phyloP scores from a whole-genome alignment of 2,329 filamentous ascomycete genomes.

The Sporothrix euskadiensis region DNA sequence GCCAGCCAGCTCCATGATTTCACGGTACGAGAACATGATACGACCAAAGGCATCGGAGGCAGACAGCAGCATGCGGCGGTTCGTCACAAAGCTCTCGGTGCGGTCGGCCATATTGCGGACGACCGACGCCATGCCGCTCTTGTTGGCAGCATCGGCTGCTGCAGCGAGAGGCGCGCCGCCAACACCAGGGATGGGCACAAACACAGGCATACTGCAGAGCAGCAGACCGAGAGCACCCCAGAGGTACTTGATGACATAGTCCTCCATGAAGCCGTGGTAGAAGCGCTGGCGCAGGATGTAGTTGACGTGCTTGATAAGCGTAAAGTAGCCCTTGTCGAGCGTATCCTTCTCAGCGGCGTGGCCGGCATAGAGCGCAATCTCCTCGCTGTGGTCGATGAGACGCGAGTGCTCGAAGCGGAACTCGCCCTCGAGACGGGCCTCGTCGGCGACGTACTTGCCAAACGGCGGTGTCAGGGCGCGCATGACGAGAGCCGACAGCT shows the following conservation, averaged over 20 bases:
- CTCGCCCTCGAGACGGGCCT: constrained; percentile 90
- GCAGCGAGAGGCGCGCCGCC: constrained; percentile 40
- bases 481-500: constrained; percentile 91
- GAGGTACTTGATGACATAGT: constrained; percentile 99
- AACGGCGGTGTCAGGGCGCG: constrained; percentile 92
- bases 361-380: constrained; percentile 87
- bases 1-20: constrained; percentile 92
- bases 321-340: constrained; percentile 97
- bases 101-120: constrained; percentile 65
- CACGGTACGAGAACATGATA: constrained; percentile 97
- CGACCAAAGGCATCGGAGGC: constrained; percentile 95
- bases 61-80: constrained; percentile 84
- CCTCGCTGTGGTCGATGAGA: constrained; percentile 93
- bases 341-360: constrained; percentile 95
- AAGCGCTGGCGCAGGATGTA: constrained; percentile 85
- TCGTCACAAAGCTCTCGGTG: constrained; percentile 85
- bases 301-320: constrained; percentile 98
- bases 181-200: constrained; percentile 85
- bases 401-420: constrained; percentile 94
- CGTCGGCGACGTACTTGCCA: constrained; percentile 95
- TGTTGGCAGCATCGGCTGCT: background rate
- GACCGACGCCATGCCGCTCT: background rate
- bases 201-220: constrained; percentile 92
- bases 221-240: constrained; percentile 92
- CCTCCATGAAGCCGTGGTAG: constrained; percentile 99